Conservation (phyloP, 2,329 filamentous ascomycete genomes). For the Neurospora crassa region DNA sequence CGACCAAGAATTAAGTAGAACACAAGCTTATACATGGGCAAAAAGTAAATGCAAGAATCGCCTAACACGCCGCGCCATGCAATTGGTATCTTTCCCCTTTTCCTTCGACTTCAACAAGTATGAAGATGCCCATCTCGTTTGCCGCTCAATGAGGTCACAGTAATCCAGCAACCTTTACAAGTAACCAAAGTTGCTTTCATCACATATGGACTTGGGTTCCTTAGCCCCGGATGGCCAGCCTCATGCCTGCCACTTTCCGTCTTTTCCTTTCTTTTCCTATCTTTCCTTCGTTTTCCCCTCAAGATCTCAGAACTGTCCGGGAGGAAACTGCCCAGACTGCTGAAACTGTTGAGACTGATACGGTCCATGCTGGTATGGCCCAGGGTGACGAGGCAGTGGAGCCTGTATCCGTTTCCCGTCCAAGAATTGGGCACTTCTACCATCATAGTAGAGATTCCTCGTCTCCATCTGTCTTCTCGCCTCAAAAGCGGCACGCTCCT, state of each 20-base stretch:
- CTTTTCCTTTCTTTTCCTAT: background rate
- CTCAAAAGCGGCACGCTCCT: constrained; percentile 51
- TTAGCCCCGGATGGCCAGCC: background rate
- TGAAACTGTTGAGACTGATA: background rate
- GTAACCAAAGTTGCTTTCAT: background rate
- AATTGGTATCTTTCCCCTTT: background rate
- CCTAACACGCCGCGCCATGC: background rate
- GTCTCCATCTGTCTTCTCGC: constrained; percentile 30
- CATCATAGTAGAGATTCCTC: constrained; percentile 40
- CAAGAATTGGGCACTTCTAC: constrained; percentile 41
- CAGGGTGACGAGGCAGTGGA: background rate
- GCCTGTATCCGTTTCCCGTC: constrained; percentile 41
- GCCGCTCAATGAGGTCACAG: background rate
- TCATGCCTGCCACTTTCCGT: background rate
- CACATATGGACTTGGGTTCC: background rate
- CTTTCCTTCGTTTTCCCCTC: background rate
- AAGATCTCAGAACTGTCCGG: background rate
- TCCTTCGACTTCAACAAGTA: background rate
- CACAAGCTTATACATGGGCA: background rate
- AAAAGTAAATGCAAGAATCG: background rate
- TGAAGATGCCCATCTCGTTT: background rate
- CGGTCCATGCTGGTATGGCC: background rate
- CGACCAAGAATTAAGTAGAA: background rate
- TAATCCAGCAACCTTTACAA: background rate
- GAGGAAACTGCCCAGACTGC: background rate